Conservation (phyloP, 208 protist genomes). For the Crithidia acanthocephali region DNA sequence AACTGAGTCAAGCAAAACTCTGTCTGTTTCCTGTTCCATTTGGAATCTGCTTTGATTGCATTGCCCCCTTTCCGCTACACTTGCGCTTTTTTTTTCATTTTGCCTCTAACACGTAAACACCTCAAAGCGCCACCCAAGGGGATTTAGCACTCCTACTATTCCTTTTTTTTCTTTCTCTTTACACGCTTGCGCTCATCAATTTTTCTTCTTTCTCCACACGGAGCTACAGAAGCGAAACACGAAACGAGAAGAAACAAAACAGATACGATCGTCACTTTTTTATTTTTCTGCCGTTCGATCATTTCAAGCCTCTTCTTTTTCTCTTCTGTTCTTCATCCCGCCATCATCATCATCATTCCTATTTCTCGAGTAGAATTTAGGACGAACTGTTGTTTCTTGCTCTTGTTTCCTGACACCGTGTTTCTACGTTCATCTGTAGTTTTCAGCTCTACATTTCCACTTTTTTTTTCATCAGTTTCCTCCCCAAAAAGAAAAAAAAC, state of each 20-base stretch:
- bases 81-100: constrained; percentile 8
- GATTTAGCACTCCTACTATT: not conserved
- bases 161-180: not conserved
- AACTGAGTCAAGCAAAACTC: not conserved
- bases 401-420: not conserved
- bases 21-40: not conserved
- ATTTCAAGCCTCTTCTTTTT: not conserved
- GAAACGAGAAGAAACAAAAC: not conserved
- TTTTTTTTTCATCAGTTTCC: not conserved
- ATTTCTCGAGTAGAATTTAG: not conserved
- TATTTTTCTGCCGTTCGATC: not conserved
- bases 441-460: not conserved
- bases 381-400: not conserved
- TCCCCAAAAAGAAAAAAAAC: too few relatives aligned
- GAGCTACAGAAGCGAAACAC: not conserved
- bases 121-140: not conserved
- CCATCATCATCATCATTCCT: not conserved
- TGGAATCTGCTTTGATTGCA: constrained; percentile 8
- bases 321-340: not conserved
- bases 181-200: not conserved
- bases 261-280: not conserved
- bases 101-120: not conserved
- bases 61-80: constrained; percentile 2
- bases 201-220: constrained; percentile 6
- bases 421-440: not conserved